Base-by-base conservation (phyloP, 306 rosid species). In the Alnus rubra region DNA sequence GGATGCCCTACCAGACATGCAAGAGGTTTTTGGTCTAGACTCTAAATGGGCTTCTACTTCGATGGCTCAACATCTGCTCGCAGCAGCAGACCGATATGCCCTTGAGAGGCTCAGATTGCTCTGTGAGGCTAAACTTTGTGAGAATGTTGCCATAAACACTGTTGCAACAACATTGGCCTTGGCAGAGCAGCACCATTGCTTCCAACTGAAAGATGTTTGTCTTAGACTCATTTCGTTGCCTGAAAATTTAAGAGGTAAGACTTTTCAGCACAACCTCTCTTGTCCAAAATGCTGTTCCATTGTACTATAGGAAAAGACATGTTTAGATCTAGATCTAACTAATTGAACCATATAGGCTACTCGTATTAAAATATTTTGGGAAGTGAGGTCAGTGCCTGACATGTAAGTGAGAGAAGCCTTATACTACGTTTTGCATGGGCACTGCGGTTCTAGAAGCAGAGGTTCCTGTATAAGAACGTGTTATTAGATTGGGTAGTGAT, bases 151-250 rank as follows among this genome's bases (percentile, higher is more conserved):
- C 56, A 90, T 90, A 80, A 88, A 90, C 81, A 88, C 88, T 30
- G 95, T 87, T 67, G 95, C 95, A 44, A 90, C 95, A 59, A 88
- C 95, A 35, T 74, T 90, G 72, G 95, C 95, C 64, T 84, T 90
- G 87, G 95, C 95, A 18, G 95, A 90, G 81, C 92, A 90, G 81
- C 95, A 90, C 74, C 95, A 88, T 48, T 88, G 93, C 86, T 75
- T 78, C 81, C 91, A 84, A 78, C 85, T 90, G 81, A 87, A 89
- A 84, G 84, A 85, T 23, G 88, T 77, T 7, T 90, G 95, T 79
- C 89, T 90, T 69, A 85, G 76, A 58, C 88, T 88, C 84, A 81
- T 87, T 56, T 90, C 91, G 0, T 62, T 75, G 82, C 90, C 89
- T 28, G 91, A 88, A 90, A 90, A 90, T 78, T 83, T 90, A 53